Evolutionary conservation across 805 yeast genomes (phyloP), one percentile per base, ranked within the genome.

Genomic region (Saccharomyces mikatae): DNA sequence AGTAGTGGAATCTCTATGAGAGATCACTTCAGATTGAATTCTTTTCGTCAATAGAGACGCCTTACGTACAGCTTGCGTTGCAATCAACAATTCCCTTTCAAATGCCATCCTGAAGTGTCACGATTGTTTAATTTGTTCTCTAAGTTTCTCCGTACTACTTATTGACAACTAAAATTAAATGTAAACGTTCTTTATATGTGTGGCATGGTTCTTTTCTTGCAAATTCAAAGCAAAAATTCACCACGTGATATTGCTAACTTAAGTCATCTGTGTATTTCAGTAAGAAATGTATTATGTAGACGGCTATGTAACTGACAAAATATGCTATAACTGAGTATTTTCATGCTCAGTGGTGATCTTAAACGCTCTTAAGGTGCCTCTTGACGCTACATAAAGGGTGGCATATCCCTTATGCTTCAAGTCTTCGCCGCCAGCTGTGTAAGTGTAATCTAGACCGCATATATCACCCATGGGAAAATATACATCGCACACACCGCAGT

Each of bases 61-160:
- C 65, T 94, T 79, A 62, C 83, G 87, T 24, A 94, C 97, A 0
- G 98, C 98, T 63, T 87, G 74, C 48, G 91, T 84, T 22, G 98
- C 99, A 48, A 92, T 80, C 54, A 78, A 74, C 26, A 86, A 78
- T 71, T 92, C 99, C 65, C 74, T 80, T 47, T 77, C 76, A 68
- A 81, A 87, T 13, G 74, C 59, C 72, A 70, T 70, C 17, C 9
- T 17, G 13, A 21, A 17, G 17, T 36, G 17, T 11, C 11, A 4
- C 11, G 17, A 3, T 17, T 17, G 13, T 36, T 8, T 36, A 11
- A 36, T 11, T 36, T 17, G 44, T 21, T 10, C 3, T 36, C 21
- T 8, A 17, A 36, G 24, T 36, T 6, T 10, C 8, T 17, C 2
- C 17, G 10, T 17, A 17, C 22, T 8, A 17, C 26, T 24, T 24